These are phyloP conservation scores for Pleurotus tuoliensis DNA, from an alignment of 768 basidiomycete genomes.

Conservation along the genomic window DNA sequence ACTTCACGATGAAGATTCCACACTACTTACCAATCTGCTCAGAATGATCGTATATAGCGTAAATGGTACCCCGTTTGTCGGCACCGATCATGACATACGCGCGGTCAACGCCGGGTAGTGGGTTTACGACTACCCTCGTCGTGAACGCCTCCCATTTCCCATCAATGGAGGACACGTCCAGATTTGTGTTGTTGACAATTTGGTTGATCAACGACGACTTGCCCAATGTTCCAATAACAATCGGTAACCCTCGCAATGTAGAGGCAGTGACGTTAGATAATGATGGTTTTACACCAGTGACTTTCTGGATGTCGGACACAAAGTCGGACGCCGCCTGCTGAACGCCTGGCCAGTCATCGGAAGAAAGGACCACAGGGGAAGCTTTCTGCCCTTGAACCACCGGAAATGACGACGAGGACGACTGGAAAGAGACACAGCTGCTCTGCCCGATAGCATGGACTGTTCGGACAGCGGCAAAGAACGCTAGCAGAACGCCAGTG, in stretches of 20 bases:
- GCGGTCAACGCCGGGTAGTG: slow-evolving; percentile 50
- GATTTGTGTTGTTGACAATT: slow-evolving; percentile 46
- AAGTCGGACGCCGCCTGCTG: slow-evolving; percentile 60
- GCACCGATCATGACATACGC: slow-evolving; percentile 69
- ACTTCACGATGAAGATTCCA: background rate
- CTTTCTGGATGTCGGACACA: slow-evolving; percentile 54
- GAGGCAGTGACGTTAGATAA: slow-evolving; percentile 47
- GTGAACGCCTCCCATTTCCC: slow-evolving; percentile 69
- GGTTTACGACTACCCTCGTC: slow-evolving; percentile 47
- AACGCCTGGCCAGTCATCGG: slow-evolving; percentile 62
- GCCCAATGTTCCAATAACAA: slow-evolving; percentile 65
- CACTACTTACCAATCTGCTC: slow-evolving; percentile 55
- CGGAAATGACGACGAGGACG: slow-evolving; percentile 33
- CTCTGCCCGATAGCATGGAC: slow-evolving; percentile 45
- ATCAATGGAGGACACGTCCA: slow-evolving; percentile 53
- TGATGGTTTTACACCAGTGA: slow-evolving; percentile 49
- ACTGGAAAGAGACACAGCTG: slow-evolving; percentile 42
- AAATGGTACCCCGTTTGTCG: slow-evolving; percentile 69
- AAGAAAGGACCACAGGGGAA: slow-evolving; percentile 44
- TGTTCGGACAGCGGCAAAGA: background rate
- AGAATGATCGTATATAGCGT: slow-evolving; percentile 61
- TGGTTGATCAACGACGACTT: slow-evolving; percentile 50
- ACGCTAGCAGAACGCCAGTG: background rate
- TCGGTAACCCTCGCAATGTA: slow-evolving; percentile 31
- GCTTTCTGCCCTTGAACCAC: slow-evolving; percentile 42